A percentile compares a stretch with the other conserved stretches of the same genome.
phyloP scores from a whole-genome alignment of 257 asterid species.

The Solanum clarkiae region DNA sequence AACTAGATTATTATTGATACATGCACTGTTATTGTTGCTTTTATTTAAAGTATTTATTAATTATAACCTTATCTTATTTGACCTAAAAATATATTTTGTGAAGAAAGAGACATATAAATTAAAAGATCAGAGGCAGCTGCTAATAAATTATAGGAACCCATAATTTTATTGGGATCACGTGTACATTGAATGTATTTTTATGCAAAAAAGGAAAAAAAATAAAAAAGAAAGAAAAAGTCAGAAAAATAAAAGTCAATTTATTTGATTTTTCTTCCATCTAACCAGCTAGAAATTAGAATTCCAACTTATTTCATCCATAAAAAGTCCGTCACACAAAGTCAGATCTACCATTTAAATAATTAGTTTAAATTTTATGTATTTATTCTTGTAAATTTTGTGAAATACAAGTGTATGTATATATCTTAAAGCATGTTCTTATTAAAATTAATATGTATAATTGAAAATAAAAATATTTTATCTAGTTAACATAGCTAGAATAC shows the following conservation, averaged over 20 bases:
- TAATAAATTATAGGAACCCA: not conserved
- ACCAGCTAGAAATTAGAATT: not conserved
- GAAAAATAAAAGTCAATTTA: not conserved
- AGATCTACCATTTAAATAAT: not conserved
- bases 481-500: no score
- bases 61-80: not conserved
- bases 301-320: not conserved
- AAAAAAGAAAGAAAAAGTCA: not conserved
- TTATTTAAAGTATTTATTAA: not conserved
- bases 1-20: not conserved
- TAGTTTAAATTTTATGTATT: not conserved
- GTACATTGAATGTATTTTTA: not conserved
- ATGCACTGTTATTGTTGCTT: not conserved
- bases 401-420: not conserved
- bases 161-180: not conserved
- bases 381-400: not conserved
- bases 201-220: not conserved
- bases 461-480: no score
- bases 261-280: not conserved
- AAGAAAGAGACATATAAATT: not conserved
- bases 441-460: not conserved
- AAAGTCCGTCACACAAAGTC: not conserved
- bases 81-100: not conserved
- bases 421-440: not conserved
- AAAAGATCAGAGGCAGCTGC: not conserved